A percentile compares a stretch with the other conserved stretches of the same genome.
Evolutionary conservation across 805 yeast species (phyloP).

Genomic region (Spathaspora arborariae): DNA sequence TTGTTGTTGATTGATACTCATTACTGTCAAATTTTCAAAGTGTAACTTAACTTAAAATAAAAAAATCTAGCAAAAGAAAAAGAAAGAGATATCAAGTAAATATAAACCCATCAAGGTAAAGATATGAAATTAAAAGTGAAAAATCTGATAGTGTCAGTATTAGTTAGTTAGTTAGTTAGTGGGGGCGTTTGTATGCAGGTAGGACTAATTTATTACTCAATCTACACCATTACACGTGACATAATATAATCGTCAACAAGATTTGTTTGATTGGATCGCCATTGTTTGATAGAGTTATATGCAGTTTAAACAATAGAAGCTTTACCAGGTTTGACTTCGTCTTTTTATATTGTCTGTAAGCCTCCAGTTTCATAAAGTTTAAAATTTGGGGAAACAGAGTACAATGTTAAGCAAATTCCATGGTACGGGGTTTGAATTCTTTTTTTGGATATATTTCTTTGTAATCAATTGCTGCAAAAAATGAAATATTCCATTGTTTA

Average conservation of each 20-base stretch:
- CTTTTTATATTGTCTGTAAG: not conserved
- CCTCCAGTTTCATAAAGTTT: not conserved
- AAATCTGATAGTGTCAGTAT: not conserved
- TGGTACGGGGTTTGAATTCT: constrained; percentile 18
- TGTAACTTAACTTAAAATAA: not conserved
- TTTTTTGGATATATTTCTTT: not conserved
- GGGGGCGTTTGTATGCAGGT: constrained; percentile 1
- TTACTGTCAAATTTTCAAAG: not conserved
- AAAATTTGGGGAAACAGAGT: not conserved
- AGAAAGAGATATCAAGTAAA: not conserved
- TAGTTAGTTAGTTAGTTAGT: not conserved
- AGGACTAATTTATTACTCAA: not conserved
- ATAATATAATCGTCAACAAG: constrained; percentile 3
- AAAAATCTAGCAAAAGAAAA: not conserved
- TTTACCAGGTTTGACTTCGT: not conserved
- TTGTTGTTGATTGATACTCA: constrained; percentile 10
- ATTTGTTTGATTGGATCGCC: not conserved
- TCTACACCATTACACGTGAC: constrained; percentile 10
- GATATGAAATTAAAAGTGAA: not conserved
- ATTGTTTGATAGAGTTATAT: not conserved
- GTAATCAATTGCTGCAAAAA: not conserved
- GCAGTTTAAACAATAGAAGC: not conserved
- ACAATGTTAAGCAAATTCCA: not conserved
- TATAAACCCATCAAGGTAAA: not conserved
- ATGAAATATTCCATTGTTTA: not conserved